Conservation (phyloP, 1,284 basidiomycete genomes). For the Pterula multifida region DNA sequence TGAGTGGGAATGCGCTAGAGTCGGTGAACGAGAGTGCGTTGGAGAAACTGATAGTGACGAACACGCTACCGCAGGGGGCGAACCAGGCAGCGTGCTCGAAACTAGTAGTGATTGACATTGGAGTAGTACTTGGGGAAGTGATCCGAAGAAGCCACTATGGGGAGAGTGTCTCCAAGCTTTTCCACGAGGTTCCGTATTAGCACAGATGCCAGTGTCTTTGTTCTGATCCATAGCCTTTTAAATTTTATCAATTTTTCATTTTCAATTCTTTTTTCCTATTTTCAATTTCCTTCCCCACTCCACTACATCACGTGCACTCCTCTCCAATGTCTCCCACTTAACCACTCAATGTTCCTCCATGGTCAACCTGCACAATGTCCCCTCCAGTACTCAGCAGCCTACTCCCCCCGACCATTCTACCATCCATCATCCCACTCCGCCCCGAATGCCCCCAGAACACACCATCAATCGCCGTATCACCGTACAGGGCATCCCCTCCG, state of each 20-base stretch:
- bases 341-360: slow-evolving; percentile 6
- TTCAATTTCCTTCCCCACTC: slow-evolving; percentile 7
- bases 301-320: not conserved
- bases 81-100: slow-evolving; percentile 74
- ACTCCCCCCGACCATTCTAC: slow-evolving; percentile 11
- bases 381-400: slow-evolving; percentile 18
- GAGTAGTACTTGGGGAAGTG: slow-evolving; percentile 92
- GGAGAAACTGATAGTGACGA: slow-evolving; percentile 96
- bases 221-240: not conserved
- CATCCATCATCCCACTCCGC: slow-evolving; percentile 12
- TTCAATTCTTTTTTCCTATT: slow-evolving; percentile 5
- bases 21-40: slow-evolving; percentile 64
- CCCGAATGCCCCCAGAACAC: slow-evolving; percentile 33
- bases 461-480: slow-evolving; percentile 22
- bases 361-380: slow-evolving; percentile 13
- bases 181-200: slow-evolving; percentile 78
- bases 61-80: slow-evolving; percentile 86
- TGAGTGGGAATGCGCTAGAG: slow-evolving; percentile 81
- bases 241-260: not conserved
- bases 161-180: slow-evolving; percentile 73
- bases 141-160: slow-evolving; percentile 87
- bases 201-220: not conserved
- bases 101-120: slow-evolving; percentile 94
- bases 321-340: slow-evolving; percentile 7
- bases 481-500: slow-evolving; percentile 61